Conservation (phyloP, 1,284 basidiomycete species). For the Farysia itapuensis region DNA sequence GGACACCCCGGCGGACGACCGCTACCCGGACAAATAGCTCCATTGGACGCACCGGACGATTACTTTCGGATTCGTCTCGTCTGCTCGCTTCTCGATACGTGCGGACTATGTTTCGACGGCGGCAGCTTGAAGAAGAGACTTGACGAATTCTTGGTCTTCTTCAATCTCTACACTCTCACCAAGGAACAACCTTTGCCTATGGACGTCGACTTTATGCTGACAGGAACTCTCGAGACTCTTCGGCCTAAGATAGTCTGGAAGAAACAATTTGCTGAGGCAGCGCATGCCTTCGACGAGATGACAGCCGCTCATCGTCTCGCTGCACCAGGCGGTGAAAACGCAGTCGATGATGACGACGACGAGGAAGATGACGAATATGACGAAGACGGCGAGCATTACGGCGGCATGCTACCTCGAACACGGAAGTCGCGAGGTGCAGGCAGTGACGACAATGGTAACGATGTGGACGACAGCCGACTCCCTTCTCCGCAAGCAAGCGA, state of each 20-base stretch:
- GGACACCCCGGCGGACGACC: conserved; percentile 92
- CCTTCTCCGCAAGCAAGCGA: conserved; percentile 5
- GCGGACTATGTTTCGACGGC: conserved; percentile 95
- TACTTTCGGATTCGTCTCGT: conserved; percentile 91
- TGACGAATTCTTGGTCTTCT: conserved; percentile 87
- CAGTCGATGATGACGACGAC: conserved; percentile 15
- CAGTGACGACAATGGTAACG: conserved; percentile 5
- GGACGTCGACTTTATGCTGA: conserved; percentile 96
- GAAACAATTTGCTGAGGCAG: conserved; percentile 80
- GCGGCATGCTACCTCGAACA: conserved; percentile 6
- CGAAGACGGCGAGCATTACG: conserved; percentile 9
- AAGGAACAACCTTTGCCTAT: conserved; percentile 81
- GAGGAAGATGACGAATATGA: conserved; percentile 22
- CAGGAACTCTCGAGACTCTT: conserved; percentile 76
- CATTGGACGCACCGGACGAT: conserved; percentile 88
- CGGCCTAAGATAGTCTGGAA: conserved; percentile 62
- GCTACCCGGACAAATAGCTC: conserved; percentile 73
- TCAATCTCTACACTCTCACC: conserved; percentile 88
- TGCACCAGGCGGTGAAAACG: conserved; percentile 8
- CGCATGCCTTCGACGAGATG: conserved; percentile 83
- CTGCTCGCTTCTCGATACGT: conserved; percentile 89
- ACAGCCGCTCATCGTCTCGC: conserved; percentile 64
- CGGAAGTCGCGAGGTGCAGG: conserved; percentile 1
- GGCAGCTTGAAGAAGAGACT: conserved; percentile 86
- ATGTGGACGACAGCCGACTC: no score